Evolutionary conservation across 2,329 filamentous ascomycete species (phyloP), one percentile per base, ranked within the genome.

Genomic region (Curvularia lunata): DNA sequence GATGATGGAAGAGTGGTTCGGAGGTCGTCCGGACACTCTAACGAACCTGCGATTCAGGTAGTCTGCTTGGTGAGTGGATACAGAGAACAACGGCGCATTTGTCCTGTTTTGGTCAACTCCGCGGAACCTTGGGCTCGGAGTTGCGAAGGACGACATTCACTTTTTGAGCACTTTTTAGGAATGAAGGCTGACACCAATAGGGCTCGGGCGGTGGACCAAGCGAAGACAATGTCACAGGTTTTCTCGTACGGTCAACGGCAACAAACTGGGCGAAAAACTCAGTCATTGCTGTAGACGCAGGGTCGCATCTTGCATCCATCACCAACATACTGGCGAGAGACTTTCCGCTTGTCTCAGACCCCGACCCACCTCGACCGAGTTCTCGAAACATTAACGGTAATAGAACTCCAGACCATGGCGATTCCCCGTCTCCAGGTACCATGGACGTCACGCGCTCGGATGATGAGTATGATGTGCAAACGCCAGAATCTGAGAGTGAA

Each of bases 221-320:
- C 69, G 95, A 99, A 82, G 88, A 92, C 76, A 95, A 93, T 75
- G 90, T 91, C 23, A 97, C 94, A 0, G 91, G 92, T 2, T 87
- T 98, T 56, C 85, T 99, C 19, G 91, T 98, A 46, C 89, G 94
- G 46, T 94, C 94, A 4, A 84, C 89, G 9, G 85, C 88, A 28
- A 86, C 89, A 51, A 85, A 88, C 61, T 99, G 95, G 95, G 82
- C 84, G 48, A 90, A 88, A 68, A 89, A 90, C 43, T 97, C 92
- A 0, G 77, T 97, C 40, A 82, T 98, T 27, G 92, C 94, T n/a
- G 89, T 99, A 51, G 95, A 99, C 80, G 93, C 92, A 9, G 95
- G 95, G 47, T 91, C 93, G 30, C 91, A 97, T 75, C 85, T 99
- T 40, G 88, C 91, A 27, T 88, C 91, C 54, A 97, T 99, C 55